Conservation (phyloP, 495 filamentous ascomycete genomes). For the Talaromyces borbonicus region DNA sequence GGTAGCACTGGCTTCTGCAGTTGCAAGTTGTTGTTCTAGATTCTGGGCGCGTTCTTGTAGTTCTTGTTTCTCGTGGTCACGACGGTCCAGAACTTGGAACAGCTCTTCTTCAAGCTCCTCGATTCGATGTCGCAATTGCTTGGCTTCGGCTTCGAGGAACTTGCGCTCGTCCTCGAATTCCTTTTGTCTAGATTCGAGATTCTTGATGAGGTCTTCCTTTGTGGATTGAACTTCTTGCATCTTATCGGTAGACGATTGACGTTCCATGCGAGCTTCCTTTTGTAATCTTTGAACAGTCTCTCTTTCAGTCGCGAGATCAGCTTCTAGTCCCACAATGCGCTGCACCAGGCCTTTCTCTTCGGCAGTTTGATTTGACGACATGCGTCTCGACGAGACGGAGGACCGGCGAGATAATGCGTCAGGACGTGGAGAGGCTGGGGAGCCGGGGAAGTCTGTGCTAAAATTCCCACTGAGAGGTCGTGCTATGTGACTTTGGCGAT, state of each 20-base stretch:
- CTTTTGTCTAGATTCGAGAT: slow-evolving; percentile 81
- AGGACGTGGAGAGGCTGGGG: slow-evolving; percentile 42
- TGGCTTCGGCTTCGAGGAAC: slow-evolving; percentile 68
- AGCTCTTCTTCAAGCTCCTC: slow-evolving; percentile 89
- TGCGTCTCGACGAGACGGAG: slow-evolving; percentile 54
- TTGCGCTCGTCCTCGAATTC: slow-evolving; percentile 82
- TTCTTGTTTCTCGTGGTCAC: slow-evolving; percentile 64
- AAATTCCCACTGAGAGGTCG: slow-evolving; percentile 66
- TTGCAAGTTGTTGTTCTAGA: slow-evolving; percentile 62
- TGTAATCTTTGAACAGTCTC: slow-evolving; percentile 46
- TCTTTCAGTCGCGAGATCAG: slow-evolving; percentile 60
- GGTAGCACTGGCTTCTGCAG: slow-evolving; percentile 42
- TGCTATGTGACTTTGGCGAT: slow-evolving; percentile 68
- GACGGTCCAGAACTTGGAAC: slow-evolving; percentile 69
- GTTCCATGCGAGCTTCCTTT: slow-evolving; percentile 54
- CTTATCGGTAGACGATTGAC: slow-evolving; percentile 54
- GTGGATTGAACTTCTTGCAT: slow-evolving; percentile 79
- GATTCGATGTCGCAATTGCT: slow-evolving; percentile 58
- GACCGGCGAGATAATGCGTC: slow-evolving; percentile 51
- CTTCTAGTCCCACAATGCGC: slow-evolving; percentile 69
- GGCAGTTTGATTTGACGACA: slow-evolving; percentile 54
- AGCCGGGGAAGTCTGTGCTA: slow-evolving; percentile 35
- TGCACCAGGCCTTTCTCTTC: slow-evolving; percentile 58
- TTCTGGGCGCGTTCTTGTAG: slow-evolving; percentile 58
- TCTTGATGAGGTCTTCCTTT: slow-evolving; percentile 88